Percentiles rank a stretch among this genome's conserved stretches.
Evolutionary conservation across 345 rosid species (phyloP).

Genomic region (Hibiscus tridactylites): DNA sequence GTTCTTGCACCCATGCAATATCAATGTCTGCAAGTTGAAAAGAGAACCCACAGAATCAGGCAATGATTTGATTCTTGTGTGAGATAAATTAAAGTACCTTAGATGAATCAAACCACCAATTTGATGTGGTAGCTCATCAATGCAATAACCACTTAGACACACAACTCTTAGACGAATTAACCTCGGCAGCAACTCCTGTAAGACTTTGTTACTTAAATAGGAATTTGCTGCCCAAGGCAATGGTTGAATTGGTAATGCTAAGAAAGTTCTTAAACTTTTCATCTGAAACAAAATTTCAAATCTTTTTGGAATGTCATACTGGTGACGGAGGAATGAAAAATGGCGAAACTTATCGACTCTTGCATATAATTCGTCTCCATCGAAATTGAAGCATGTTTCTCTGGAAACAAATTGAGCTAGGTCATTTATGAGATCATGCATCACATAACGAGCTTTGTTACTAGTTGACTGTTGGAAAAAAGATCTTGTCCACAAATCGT

Average conservation of each 20-base stretch:
- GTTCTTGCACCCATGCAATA: slow-evolving; percentile 2
- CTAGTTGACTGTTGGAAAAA: slow-evolving; percentile 20
- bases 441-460: background rate
- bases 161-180: background rate
- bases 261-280: slow-evolving; percentile 7
- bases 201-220: background rate
- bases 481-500: slow-evolving; percentile 16
- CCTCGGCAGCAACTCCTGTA: background rate
- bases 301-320: background rate
- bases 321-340: background rate
- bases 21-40: slow-evolving; percentile 10
- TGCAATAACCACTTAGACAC: slow-evolving; percentile 6
- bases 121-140: slow-evolving; percentile 5
- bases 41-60: slow-evolving; percentile 17
- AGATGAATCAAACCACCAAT: slow-evolving; percentile 14
- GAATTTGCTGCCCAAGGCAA: background rate
- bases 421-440: slow-evolving; percentile 26
- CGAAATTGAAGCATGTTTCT: slow-evolving; percentile 6
- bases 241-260: background rate
- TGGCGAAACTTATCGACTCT: background rate
- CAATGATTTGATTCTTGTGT: slow-evolving; percentile 2
- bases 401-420: slow-evolving; percentile 12
- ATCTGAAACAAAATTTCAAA: background rate
- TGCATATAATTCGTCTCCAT: background rate
- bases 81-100: slow-evolving; percentile 8